Percentiles rank a stretch among this genome's conserved stretches.
These are phyloP conservation scores for Gossypium aridum DNA, from an alignment of 441 rosid genomes.

Conservation along the genomic window DNA sequence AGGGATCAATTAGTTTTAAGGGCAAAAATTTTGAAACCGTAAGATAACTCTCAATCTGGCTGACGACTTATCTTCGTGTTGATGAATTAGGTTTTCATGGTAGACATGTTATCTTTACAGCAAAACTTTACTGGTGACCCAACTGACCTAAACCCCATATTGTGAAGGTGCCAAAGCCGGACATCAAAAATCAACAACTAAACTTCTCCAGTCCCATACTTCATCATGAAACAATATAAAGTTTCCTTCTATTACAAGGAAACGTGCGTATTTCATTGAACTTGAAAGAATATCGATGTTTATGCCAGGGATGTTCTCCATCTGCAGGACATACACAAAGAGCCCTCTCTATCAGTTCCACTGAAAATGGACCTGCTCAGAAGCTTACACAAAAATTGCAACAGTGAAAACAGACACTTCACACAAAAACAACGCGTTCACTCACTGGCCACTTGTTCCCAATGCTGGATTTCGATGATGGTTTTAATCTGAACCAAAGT, in stretches of 20 bases:
- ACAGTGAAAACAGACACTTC: background rate
- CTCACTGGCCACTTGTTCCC: background rate
- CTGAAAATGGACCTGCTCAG: background rate
- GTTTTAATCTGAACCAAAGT: no score
- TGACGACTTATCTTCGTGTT: background rate
- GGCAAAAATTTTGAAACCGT: background rate
- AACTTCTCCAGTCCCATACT: no score
- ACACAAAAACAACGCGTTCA: background rate
- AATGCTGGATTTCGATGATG: background rate
- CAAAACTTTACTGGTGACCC: background rate
- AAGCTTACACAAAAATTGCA: background rate
- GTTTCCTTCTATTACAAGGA: no score
- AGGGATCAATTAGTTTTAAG: background rate
- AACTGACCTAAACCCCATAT: no score
- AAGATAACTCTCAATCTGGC: background rate
- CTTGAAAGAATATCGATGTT: no score
- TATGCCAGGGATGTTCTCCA: no score
- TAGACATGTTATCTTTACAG: conserved; percentile 3
- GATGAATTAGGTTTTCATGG: background rate
- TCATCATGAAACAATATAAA: no score
- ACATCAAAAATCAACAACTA: no score
- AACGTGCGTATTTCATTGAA: no score
- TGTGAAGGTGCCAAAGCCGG: no score
- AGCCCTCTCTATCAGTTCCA: no score
- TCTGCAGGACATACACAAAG: no score